Base-by-base conservation (phyloP, 208 protist species). In the Trypanosoma brucei region DNA sequence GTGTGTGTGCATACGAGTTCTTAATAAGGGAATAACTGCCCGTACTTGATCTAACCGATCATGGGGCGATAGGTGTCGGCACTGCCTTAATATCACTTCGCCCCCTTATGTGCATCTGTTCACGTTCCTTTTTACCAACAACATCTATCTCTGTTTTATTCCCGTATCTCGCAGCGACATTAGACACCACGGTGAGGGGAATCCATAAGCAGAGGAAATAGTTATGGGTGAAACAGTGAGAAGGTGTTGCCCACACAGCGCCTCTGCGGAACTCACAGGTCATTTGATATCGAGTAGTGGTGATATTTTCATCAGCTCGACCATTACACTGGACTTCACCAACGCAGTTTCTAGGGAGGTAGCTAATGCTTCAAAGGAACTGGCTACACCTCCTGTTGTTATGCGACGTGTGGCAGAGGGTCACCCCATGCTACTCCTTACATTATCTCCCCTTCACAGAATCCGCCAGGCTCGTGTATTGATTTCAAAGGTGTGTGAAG, bases 281-380 rank as follows among this genome's bases (percentile, higher is more conserved):
- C 35, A 38, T 37, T 70, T 59, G 45, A 3, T 70, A 0, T 22
- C 56, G 13, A 22, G 31, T 33, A 22, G 50, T n/a, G 31, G 31
- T 9, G 40, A 64, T 40, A 58, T 70, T 14, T 64, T 70, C 11
- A 63, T 42, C 34, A 70, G 55, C 13, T 55, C 57, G 6, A 64
- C 57, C 22, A 48, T 70, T 4, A 51, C 50, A 31, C 57, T 70
- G 22, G 65, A 70, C 9, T 70, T 70, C 49, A 30, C 49, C 5
- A 30, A 30, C 22, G 35, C 35, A 33, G 42, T 34, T 1, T 34
- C 39, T 8, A 37, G 22, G 3, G 35, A 31, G 31, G 3, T n/a
- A 34, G 34, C 30, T 11, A 36, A 22, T 40, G 22, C 1, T 3
- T 8, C 7, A 13, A 44, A 34, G 34, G 7, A 31, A 46, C 42